These are phyloP conservation scores for Mallotus nudiflorus DNA, from an alignment of 345 rosid species.

Conservation along the genomic window DNA sequence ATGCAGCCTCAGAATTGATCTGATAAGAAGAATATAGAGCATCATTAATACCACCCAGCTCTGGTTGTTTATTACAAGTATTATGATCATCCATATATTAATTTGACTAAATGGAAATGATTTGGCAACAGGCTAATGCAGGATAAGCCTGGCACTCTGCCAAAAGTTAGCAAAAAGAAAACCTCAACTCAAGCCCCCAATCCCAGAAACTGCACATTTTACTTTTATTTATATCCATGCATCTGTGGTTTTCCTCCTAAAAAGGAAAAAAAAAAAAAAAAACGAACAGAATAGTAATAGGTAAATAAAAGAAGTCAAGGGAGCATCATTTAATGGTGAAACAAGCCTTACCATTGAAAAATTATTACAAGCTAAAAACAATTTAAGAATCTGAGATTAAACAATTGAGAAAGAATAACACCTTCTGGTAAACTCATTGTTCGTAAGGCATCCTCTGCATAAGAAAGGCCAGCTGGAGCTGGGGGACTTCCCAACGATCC, in stretches of 20 bases:
- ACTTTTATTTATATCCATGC: not conserved
- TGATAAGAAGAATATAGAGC: not conserved
- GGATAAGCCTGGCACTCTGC: not conserved
- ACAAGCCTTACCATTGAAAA: too few relatives aligned
- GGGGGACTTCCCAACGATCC: conserved; percentile 38
- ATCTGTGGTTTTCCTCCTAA: not conserved
- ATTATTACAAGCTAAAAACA: too few relatives aligned
- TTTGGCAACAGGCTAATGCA: not conserved
- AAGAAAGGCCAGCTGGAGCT: conserved; percentile 62
- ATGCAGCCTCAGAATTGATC: not conserved
- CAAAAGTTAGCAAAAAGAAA: not conserved
- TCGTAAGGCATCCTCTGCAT: conserved; percentile 86
- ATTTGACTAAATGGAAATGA: not conserved
- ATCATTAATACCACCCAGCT: not conserved
- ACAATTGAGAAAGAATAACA: conserved; percentile 9
- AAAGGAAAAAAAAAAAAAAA: not conserved
- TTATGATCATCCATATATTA: not conserved
- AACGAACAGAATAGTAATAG: not conserved
- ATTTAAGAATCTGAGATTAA: too few relatives aligned
- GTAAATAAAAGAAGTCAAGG: too few relatives aligned
- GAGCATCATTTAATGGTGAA: not conserved
- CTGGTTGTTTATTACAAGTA: not conserved
- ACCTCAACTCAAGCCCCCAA: not conserved
- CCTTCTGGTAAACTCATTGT: conserved; percentile 92
- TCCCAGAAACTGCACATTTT: not conserved